A percentile compares a stretch with the other conserved stretches of the same genome.
Conservation (phyloP, 345 rosid species). For the Lepidium aucheri region DNA sequence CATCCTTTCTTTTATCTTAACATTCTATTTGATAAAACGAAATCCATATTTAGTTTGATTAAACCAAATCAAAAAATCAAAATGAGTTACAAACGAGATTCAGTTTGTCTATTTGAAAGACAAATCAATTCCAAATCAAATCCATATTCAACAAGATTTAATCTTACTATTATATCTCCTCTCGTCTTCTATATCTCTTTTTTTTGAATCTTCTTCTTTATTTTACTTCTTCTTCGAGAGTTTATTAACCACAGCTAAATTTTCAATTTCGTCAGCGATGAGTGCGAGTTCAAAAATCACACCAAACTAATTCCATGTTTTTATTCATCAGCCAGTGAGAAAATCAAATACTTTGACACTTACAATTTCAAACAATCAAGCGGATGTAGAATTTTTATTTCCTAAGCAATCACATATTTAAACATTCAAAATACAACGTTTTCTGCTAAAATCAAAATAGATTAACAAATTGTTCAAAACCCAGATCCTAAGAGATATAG, state of each 20-base stretch:
- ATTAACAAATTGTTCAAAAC: not conserved
- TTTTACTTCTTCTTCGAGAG: slow-evolving; percentile 56
- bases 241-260: slow-evolving; percentile 60
- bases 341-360: not conserved
- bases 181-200: too few species aligned
- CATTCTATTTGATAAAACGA: too few species aligned
- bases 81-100: too few species aligned
- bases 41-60: too few species aligned
- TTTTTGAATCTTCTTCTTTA: too few species aligned
- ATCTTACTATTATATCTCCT: too few species aligned
- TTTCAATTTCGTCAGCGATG: not conserved
- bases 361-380: not conserved
- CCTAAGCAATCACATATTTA: not conserved
- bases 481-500: not conserved
- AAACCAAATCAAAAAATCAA: too few species aligned
- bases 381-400: not conserved
- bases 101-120: too few species aligned
- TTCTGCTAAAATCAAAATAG: not conserved
- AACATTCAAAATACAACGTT: not conserved
- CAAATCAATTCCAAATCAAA: too few species aligned
- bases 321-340: not conserved
- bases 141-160: too few species aligned
- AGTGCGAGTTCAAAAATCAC: not conserved
- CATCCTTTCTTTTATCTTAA: too few species aligned
- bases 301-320: not conserved